Evolutionary conservation across 2,329 filamentous ascomycete species (phyloP), one percentile per base, ranked within the genome.

Genomic region (Phaeophleospora eucalypticola): DNA sequence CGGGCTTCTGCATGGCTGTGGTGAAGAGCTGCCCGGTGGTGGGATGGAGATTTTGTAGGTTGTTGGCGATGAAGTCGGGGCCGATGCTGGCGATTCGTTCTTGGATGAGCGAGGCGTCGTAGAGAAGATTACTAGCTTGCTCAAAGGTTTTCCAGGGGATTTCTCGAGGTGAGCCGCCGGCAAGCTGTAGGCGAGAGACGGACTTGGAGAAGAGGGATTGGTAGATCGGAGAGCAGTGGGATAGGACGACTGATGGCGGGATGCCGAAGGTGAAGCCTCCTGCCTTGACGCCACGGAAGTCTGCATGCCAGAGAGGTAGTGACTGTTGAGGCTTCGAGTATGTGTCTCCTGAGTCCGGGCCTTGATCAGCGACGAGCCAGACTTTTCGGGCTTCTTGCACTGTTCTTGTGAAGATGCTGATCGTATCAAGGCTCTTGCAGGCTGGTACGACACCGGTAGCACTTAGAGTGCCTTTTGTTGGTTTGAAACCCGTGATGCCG

Each of bases 391-490:
- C 72, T 52, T 80, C 77, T 1, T 66, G 60, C 8, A 78, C 66
- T 1, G 68, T 78, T 18, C 69, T 65, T 1, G 77, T 68, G 44
- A 79, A 70, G 21, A 81, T 71, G 1, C 79, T 76, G 15, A 81
- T 73, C 49, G 77, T 81, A 60, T 82, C 79, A 1, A 82, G 68
- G 1, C 74, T 77, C 16, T 74, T 67, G 51, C 80, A 82, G 1
- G 80, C 79, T 2, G 78, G 78, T 4, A 75, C 69, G 0, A 80
- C 69, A 2, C 77, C 75, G 1, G 62, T 61, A 4, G 73, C 68
- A 9, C 74, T 75, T 3, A 80, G 62, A 0, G 76, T 75, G 3
- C 75, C 77, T 45, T 76, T 71, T 1, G 78, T 80, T 0, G 76
- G 76, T 57, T 64, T 64, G 51, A 59, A 59, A 8, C 77, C 77